Conservation (phyloP, 352 stramenopile genomes). For the Globisporangium yorkense region DNA sequence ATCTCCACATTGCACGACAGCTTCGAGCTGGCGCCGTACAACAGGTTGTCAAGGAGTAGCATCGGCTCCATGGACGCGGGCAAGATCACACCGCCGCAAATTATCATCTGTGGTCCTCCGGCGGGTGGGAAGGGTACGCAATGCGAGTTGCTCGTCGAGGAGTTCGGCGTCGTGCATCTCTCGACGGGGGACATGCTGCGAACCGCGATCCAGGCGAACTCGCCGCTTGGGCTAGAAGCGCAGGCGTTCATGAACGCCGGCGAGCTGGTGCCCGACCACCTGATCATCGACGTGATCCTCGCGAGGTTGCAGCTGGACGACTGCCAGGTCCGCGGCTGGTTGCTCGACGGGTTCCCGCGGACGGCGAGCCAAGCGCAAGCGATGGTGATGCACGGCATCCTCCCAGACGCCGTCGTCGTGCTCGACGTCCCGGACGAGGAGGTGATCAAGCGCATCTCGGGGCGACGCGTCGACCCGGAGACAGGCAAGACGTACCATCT, state of each 20-base stretch:
- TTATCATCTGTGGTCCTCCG: conserved; percentile 61
- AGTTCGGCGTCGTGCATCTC: conserved; percentile 88
- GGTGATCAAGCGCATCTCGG: conserved; percentile 94
- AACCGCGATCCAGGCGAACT: conserved; percentile 54
- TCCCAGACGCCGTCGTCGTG: conserved; percentile 88
- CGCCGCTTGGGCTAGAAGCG: conserved; percentile 25
- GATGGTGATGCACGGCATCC: conserved; percentile 76
- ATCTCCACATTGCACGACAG: conserved; percentile 70
- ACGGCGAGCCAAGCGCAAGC: conserved; percentile 79
- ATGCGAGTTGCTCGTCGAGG: conserved; percentile 78
- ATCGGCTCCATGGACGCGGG: conserved; percentile 6
- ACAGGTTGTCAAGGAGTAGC: conserved; percentile 59
- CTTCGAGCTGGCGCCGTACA: conserved; percentile 80
- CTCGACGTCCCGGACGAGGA: conserved; percentile 94
- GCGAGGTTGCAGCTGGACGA: conserved; percentile 80
- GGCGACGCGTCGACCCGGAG: conserved; percentile 92
- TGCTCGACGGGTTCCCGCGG: conserved; percentile 92
- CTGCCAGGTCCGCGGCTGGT: conserved; percentile 76
- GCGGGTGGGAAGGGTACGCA: conserved; percentile 96
- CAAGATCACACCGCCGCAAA: conserved; percentile 34
- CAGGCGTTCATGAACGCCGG: conserved; percentile 36
- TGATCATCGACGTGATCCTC: conserved; percentile 46
- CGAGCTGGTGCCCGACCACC: conserved; percentile 41
- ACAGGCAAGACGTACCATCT: conserved; percentile 95
- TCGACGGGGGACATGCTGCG: conserved; percentile 90